A percentile compares a stretch with the other conserved stretches of the same genome.
Conservation (phyloP, 148 eudicot genomes). For the Limonium bicolor region DNA sequence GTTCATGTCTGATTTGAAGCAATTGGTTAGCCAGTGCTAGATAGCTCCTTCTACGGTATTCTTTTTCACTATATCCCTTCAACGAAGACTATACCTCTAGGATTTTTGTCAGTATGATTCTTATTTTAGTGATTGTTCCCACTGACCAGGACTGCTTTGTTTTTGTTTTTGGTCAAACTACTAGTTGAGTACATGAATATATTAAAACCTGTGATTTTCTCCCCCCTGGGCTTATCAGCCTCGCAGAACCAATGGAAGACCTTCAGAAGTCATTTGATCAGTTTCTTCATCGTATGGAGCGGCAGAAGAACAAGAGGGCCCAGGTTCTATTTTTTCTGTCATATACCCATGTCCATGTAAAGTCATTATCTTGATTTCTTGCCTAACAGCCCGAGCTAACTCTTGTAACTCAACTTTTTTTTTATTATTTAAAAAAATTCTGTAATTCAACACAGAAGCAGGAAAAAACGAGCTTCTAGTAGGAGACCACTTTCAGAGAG, state of each 20-base stretch:
- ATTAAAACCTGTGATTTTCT: not conserved
- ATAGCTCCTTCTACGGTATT: too few relatives aligned
- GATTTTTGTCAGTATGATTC: too few relatives aligned
- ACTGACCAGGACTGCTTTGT: too few relatives aligned
- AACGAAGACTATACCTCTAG: too few relatives aligned
- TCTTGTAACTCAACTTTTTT: not conserved
- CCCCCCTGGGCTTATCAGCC: slow-evolving; percentile 26
- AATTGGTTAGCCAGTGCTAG: too few relatives aligned
- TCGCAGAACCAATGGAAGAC: slow-evolving; percentile 88
- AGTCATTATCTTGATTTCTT: too few relatives aligned
- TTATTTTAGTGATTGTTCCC: too few relatives aligned
- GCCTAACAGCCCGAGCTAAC: not conserved
- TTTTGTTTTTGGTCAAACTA: too few relatives aligned
- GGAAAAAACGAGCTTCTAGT: slow-evolving; percentile 23
- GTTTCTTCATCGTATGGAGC: slow-evolving; percentile 58
- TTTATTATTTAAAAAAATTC: not conserved
- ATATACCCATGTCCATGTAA: too few relatives aligned
- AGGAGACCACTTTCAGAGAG: slow-evolving; percentile 23
- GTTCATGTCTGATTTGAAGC: too few relatives aligned
- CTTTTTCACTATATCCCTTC: too few relatives aligned
- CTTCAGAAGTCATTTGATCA: slow-evolving; percentile 73
- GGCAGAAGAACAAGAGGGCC: slow-evolving; percentile 42
- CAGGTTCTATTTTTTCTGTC: slow-evolving; percentile 32
- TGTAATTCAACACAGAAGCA: slow-evolving; percentile 20
- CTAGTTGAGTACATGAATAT: not conserved